phyloP scores from a whole-genome alignment of 2,329 filamentous ascomycete species.

The Penicillium fuscoglaucum region DNA sequence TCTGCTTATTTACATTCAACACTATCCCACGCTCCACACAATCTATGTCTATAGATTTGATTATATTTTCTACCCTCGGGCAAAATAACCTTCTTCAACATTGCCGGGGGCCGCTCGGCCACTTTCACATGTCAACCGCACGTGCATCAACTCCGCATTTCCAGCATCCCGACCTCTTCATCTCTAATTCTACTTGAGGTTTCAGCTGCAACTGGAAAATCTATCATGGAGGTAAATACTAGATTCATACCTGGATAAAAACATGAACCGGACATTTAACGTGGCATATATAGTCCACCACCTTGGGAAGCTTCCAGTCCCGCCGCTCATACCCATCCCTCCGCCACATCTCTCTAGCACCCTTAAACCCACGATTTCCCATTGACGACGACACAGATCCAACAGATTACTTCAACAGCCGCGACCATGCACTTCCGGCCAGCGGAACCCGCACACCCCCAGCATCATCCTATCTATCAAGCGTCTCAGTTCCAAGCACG shows the following conservation, averaged over 20 bases:
- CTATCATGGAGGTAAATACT: conserved; percentile 29
- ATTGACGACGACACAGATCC: conserved; percentile 49
- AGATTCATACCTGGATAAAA: neutral
- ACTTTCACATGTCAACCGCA: conserved; percentile 28
- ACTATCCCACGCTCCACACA: neutral
- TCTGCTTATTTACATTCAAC: neutral
- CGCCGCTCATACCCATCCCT: conserved; percentile 62
- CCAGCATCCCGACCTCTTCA: conserved; percentile 7
- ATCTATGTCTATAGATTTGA: neutral
- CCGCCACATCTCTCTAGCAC: conserved; percentile 61
- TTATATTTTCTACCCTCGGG: neutral
- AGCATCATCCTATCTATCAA: conserved; percentile 43
- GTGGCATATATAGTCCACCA: conserved; percentile 22
- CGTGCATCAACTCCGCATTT: conserved; percentile 29
- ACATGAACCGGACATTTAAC: neutral
- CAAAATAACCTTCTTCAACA: neutral
- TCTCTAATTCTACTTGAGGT: conserved; percentile 5
- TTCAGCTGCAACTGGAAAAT: conserved; percentile 3
- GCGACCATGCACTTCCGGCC: conserved; percentile 22
- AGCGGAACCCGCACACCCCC: conserved; percentile 36
- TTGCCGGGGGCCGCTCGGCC: conserved; percentile 13
- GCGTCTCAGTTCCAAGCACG: conserved; percentile 44
- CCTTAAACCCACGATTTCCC: conserved; percentile 56
- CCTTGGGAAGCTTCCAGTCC: conserved; percentile 36
- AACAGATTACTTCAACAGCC: conserved; percentile 35